Evolutionary conservation across 2,329 filamentous ascomycete genomes (phyloP).

Genomic region (Botrytis cinerea): DNA sequence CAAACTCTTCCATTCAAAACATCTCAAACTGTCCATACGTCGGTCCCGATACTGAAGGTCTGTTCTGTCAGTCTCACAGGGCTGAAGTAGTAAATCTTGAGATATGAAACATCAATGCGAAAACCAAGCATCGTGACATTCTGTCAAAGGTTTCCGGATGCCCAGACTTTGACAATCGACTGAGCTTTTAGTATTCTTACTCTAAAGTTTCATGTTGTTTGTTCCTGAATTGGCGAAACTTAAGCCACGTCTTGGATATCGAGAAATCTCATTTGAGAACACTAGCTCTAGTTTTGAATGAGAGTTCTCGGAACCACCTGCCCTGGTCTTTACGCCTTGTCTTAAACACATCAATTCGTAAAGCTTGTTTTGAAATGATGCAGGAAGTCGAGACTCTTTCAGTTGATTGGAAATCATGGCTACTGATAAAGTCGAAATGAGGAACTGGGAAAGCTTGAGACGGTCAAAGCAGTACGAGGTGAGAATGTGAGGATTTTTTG

Average conservation of each 20-base stretch:
- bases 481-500: neutral
- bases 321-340: neutral
- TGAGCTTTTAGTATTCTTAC: neutral
- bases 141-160: neutral
- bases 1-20: too few species aligned
- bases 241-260: neutral
- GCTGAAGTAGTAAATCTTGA: neutral
- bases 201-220: neutral
- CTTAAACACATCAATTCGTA: neutral
- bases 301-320: neutral
- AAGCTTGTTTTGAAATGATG: neutral
- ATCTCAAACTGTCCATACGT: neutral
- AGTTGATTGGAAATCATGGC: neutral
- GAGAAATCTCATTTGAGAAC: neutral
- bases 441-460: neutral
- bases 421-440: neutral
- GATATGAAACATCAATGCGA: constrained; percentile 1
- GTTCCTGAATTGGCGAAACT: neutral
- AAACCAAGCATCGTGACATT: neutral
- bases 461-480: neutral
- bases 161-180: constrained; percentile 2
- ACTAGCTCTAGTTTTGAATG: neutral
- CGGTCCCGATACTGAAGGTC: neutral
- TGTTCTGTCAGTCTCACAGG: neutral
- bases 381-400: neutral